A percentile compares a stretch with the other conserved stretches of the same genome.
Conservation (phyloP, 164 flowering plant species). For the Dillenia suffruticosa region DNA sequence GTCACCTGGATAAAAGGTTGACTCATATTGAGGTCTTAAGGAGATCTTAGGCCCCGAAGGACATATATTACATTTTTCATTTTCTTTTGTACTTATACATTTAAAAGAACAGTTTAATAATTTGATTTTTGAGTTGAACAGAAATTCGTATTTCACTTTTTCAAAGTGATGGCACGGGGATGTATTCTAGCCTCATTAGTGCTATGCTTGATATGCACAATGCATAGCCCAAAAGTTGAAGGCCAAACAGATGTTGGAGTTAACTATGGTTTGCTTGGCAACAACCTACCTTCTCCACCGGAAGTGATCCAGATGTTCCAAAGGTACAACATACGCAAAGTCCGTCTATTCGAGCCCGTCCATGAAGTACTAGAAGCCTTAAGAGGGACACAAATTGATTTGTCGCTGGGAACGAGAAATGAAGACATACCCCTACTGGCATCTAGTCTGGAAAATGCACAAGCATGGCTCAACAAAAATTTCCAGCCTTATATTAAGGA, state of each 20-base stretch:
- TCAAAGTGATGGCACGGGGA: no score
- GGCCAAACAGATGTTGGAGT: constrained; percentile 2
- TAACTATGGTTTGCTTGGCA: constrained; percentile 2
- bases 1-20: no score
- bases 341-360: constrained; percentile 10
- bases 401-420: constrained; percentile 18
- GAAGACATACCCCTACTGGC: constrained; percentile 20
- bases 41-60: no score
- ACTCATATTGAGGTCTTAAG: no score
- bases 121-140: no score
- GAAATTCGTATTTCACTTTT: no score
- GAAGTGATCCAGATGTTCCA: neutral
- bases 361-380: constrained; percentile 2
- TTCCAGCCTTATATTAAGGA: constrained; percentile 17
- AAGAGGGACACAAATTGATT: neutral
- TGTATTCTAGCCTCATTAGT: no score
- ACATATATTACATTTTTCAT: no score
- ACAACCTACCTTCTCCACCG: constrained; percentile 9
- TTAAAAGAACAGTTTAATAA: no score
- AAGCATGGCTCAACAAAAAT: constrained; percentile 12
- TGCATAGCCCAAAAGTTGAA: no score
- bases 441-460: constrained; percentile 8
- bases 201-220: no score
- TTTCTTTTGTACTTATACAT: no score
- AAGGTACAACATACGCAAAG: neutral